Percentiles rank a stretch among this genome's conserved stretches.
Conservation (phyloP, 495 filamentous ascomycete species). For the Cryomyces antarcticus region DNA sequence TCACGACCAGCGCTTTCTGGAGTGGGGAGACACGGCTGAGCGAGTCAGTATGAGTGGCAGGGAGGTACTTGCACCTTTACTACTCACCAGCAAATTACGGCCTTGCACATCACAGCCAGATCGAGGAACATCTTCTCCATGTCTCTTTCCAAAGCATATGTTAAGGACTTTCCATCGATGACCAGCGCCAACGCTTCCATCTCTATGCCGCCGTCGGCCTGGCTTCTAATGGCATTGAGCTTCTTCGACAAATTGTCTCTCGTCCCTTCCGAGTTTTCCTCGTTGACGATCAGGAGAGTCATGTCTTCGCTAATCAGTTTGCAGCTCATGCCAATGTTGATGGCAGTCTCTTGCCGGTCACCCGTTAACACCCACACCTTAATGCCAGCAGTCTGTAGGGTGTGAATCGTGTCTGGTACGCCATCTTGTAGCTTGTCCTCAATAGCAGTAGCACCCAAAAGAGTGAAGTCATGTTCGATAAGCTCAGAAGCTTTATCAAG, state of each 20-base stretch:
- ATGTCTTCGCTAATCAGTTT: slow-evolving; percentile 98
- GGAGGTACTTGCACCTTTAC: not conserved
- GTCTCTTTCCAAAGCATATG: slow-evolving; percentile 82
- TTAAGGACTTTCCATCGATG: slow-evolving; percentile 90
- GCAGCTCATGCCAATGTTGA: slow-evolving; percentile 99
- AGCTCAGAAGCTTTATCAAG: slow-evolving; percentile 94
- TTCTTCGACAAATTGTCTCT: slow-evolving; percentile 82
- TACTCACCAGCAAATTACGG: slow-evolving; percentile 71
- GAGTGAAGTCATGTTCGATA: slow-evolving; percentile 76
- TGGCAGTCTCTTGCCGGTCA: slow-evolving; percentile 95
- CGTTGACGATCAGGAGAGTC: slow-evolving; percentile 92
- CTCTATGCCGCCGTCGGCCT: slow-evolving; percentile 51
- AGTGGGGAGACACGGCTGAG: slow-evolving; percentile 82
- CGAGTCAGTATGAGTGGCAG: slow-evolving; percentile 2
- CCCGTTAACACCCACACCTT: slow-evolving; percentile 98
- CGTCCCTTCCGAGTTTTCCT: slow-evolving; percentile 56
- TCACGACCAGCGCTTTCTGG: slow-evolving; percentile 95
- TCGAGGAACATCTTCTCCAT: slow-evolving; percentile 88
- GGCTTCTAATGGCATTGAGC: slow-evolving; percentile 61
- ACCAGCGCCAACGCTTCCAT: slow-evolving; percentile 80
- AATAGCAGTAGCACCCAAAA: slow-evolving; percentile 92
- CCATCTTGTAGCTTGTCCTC: slow-evolving; percentile 95
- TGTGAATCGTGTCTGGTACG: slow-evolving; percentile 96
- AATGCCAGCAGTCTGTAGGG: slow-evolving; percentile 88
- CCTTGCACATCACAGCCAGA: slow-evolving; percentile 88